Evolutionary conservation across 1,284 basidiomycete genomes (phyloP), one percentile per base, ranked within the genome.

Genomic region (Afroboletus lepidellus): DNA sequence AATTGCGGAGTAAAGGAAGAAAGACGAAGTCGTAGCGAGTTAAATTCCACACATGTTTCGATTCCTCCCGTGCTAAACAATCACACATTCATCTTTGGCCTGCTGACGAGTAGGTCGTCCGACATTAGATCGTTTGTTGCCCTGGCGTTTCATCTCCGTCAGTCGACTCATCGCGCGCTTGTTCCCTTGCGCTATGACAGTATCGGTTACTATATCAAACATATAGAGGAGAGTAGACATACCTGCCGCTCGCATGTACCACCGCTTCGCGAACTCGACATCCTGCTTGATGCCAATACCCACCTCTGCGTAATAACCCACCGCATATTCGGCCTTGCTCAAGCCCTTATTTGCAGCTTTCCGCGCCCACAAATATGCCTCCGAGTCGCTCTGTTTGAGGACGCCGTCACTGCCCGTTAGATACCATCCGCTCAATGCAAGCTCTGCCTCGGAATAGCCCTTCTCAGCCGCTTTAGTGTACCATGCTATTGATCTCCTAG

Each of bases 191-290:
- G 92, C 94, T 94, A 41, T 18, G 11, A 62, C 11, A 57, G 23
- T 41, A 25, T 59, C 48, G 55, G 34, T 27, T 48, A 33, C 37
- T 16, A 37, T 11, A 39, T 48, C 45, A 27, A 32, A 48, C 48
- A 23, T 8, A 42, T 16, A 8, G 16, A 23, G 8, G 16, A 32
- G 42, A 49, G 32, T 27, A 57, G 43, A 80, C 89, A 56, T 61
- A 96, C 93, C 92, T 58, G 94, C 93, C 43, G 94, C 92, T 39
- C 97, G 85, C 92, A 97, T 96, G 72, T 99, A 99, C 95, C 96
- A 99, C 62, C 92, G 80, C 74, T 97, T 98, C 18, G 97, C 94
- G 69, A 96, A 90, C 57, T 98, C 97, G 41, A 94, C 71, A 65
- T 99, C 95, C 63, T 92, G 90, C 74, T 94, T 94, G 64, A 98